Base-by-base conservation (phyloP, 768 basidiomycete species). In the Macrocybe gigantea region DNA sequence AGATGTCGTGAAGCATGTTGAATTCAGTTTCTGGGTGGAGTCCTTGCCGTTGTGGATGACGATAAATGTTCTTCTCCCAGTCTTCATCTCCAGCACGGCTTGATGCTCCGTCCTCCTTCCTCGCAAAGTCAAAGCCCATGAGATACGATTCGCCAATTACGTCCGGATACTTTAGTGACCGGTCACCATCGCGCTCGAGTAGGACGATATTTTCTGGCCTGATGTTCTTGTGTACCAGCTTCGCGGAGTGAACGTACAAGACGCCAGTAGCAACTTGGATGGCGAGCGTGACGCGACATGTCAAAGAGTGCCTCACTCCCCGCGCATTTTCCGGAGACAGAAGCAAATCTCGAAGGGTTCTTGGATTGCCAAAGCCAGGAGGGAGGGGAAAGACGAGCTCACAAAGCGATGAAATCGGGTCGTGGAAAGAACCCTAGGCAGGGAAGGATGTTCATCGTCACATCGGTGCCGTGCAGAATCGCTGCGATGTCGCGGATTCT, bases 1-100 rank as follows among this genome's bases (percentile, higher is more conserved):
- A 47, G 37, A 47, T 47, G 37, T 47, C 45, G 36, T 47, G 45
- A 11, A 47, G 45, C 45, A 47, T 47, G 45, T 35, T 47, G 36
- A 47, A 47, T 12, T 39, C 45, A 7, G 45, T 32, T 30, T 47
- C 45, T 13, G 45, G 45, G 40, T 47, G 45, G 11, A 47, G 5
- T 7, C 45, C 45, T 11, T 47, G 45, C 33, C 45, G 45, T n/a
- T 47, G 29, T 2, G 45, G 45, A 47, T 47, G 45, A 32, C 45
- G 38, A 35, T 47, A 47, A 38, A 47, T 47, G 13, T 47, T 47
- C 29, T 47, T 47, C 45, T 47, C 37, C 45, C 45, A 47, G 33
- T 47, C 45, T 13, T 47, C 45, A 9, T 47, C 45, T 5, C 45
- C 45, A 11, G 37, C 40, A 10, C 45, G 45, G 33, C 22, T 47